Evolutionary conservation across 2,329 filamentous ascomycete genomes (phyloP), one percentile per base, ranked within the genome.

Genomic region (Penicillium sp.): DNA sequence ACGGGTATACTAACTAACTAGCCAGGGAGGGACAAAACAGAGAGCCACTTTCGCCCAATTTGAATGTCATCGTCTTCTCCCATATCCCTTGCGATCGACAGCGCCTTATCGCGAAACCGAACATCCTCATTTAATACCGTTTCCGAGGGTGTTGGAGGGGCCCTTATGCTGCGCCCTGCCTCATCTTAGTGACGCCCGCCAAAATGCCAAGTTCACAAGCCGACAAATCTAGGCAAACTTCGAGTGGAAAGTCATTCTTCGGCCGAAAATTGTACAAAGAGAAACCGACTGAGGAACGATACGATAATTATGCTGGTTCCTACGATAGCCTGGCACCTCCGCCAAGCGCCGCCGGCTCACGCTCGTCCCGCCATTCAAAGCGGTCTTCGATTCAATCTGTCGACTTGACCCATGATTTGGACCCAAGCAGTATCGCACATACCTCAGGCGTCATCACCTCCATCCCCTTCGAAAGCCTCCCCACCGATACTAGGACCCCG

Each of bases 371-470:
- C 72, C 88, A 94, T 77, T 82, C 81, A 45, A 86, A 87, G 68
- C 84, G 89, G 73, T 88, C 89, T 6, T 92, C 89, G 38, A 78
- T 86, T 64, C 81, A 88, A 64, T 93, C 89, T 15, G 76, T 91
- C 68, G 90, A 93, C 69, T 80, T 85, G 60, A 84, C 86, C 49
- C 78, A 82, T 67, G 88, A 88, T 56, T 68, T 77, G n/a, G 83
- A 86, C 67, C 67, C 72, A 49, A 77, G 82, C 59, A 87, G 85
- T 58, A 77, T 93, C 60, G 89, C 89, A 70, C 87, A 87, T 79
- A 88, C 86, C 71, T 88, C 91, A 35, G 92, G 91, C 58, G 86
- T 93, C 58, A 91, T 96, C 70, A 91, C 91, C 35, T 89, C 90
- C 29, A 93, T 97, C 63, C 91, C 93, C 33, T 96, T 95, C 79